Conservation (phyloP, 2,329 filamentous ascomycete species). For the Exophiala aquamarina region DNA sequence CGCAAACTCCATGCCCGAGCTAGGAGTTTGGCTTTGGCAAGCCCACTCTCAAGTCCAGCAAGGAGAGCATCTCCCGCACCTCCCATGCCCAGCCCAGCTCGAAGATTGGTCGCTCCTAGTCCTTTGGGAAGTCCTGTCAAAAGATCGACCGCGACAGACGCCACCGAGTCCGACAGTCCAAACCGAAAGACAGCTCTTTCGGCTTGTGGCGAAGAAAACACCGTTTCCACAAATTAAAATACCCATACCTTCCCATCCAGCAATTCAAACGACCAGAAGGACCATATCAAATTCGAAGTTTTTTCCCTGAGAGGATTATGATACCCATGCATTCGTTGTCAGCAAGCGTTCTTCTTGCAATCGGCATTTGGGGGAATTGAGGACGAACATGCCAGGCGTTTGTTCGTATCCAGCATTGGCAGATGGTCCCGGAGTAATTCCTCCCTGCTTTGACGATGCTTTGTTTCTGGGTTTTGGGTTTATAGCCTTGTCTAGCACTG, state of each 20-base stretch:
- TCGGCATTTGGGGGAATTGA: too few species aligned
- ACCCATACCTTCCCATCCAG: too few species aligned
- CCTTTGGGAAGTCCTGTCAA: constrained; percentile 18
- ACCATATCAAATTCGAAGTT: too few species aligned
- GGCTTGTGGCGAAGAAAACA: constrained; percentile 12
- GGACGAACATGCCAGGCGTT: too few species aligned
- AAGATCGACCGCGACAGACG: not conserved
- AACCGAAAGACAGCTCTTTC: constrained; percentile 6
- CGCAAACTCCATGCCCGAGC: constrained; percentile 28
- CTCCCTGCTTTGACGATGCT: too few species aligned
- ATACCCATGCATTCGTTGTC: constrained; percentile 23
- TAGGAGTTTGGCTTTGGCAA: constrained; percentile 27
- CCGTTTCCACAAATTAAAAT: not conserved
- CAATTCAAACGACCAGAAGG: too few species aligned
- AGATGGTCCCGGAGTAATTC: too few species aligned
- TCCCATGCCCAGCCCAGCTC: constrained; percentile 19
- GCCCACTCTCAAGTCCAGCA: constrained; percentile 25
- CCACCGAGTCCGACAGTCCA: constrained; percentile 13
- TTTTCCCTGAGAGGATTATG: constrained; percentile 15
- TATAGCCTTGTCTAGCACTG: too few species aligned
- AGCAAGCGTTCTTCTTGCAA: constrained; percentile 10
- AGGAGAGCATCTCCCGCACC: constrained; percentile 19
- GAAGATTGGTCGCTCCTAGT: constrained; percentile 12
- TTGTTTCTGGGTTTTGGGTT: too few species aligned
- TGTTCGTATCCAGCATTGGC: too few species aligned